Evolutionary conservation across 208 protist species (phyloP).

Genomic region (Acanthamoeba castellanii): DNA sequence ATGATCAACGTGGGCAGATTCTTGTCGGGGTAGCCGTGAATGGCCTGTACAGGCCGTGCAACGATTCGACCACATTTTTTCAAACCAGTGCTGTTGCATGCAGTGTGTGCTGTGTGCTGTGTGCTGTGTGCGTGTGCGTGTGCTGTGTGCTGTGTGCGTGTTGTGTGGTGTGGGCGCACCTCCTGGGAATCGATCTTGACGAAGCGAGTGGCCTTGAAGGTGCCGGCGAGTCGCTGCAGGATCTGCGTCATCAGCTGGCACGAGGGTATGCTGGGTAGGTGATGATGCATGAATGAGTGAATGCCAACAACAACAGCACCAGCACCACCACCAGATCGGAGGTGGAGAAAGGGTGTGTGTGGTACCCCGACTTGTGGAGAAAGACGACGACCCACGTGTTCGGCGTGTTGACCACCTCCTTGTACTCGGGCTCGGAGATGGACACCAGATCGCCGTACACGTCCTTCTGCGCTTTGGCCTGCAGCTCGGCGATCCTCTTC

Average conservation of each 20-base stretch:
- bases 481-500: conserved; percentile 44
- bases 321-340: no score
- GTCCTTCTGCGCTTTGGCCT: not conserved
- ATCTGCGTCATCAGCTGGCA: conserved; percentile 46
- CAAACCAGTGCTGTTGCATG: no score
- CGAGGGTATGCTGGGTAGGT: not conserved
- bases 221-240: conserved; percentile 22
- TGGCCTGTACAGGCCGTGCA: not conserved
- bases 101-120: no score
- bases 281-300: not conserved
- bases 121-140: not conserved
- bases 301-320: not conserved
- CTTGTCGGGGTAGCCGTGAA: conserved; percentile 57
- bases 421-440: conserved; percentile 50
- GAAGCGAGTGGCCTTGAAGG: conserved; percentile 46
- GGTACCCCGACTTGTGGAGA: conserved; percentile 29
- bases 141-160: not conserved
- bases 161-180: not conserved
- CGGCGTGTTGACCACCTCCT: conserved; percentile 32
- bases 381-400: conserved; percentile 53
- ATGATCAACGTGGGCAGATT: conserved; percentile 69
- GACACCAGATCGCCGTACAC: conserved; percentile 33
- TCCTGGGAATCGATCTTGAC: conserved; percentile 31
- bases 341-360: no score
- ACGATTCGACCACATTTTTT: not conserved